Conservation (phyloP, 768 basidiomycete genomes). For the Coprinellus aureogranulatus region DNA sequence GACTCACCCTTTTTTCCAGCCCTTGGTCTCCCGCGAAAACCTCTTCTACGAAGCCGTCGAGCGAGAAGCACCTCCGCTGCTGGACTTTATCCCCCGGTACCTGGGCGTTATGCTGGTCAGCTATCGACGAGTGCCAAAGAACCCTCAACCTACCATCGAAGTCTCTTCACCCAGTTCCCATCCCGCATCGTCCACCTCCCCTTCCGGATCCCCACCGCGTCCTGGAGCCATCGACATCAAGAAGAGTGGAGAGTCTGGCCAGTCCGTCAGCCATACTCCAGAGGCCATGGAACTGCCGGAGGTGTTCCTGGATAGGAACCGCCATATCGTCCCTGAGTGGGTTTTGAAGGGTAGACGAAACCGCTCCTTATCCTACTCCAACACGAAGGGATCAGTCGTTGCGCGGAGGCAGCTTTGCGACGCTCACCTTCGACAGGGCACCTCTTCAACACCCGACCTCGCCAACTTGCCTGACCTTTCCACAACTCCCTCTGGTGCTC, state of each 20-base stretch:
- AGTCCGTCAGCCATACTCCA: slow-evolving; percentile 16
- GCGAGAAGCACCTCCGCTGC: slow-evolving; percentile 84
- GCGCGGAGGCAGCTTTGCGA: slow-evolving; percentile 37
- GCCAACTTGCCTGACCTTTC: slow-evolving; percentile 26
- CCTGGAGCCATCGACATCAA: slow-evolving; percentile 16
- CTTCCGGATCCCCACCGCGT: background rate
- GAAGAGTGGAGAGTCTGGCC: slow-evolving; percentile 36
- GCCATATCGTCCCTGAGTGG: slow-evolving; percentile 97
- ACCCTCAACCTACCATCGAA: slow-evolving; percentile 26
- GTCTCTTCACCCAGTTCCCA: slow-evolving; percentile 18
- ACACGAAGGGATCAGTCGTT: slow-evolving; percentile 32
- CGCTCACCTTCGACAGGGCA: slow-evolving; percentile 46
- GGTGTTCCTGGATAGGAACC: slow-evolving; percentile 84
- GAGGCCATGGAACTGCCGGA: slow-evolving; percentile 89
- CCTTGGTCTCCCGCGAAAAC: slow-evolving; percentile 94
- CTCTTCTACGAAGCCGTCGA: slow-evolving; percentile 98
- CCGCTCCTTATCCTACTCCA: slow-evolving; percentile 51
- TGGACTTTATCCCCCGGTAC: slow-evolving; percentile 96
- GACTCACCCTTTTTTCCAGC: slow-evolving; percentile 47
- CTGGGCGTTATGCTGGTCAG: slow-evolving; percentile 98
- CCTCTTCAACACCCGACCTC: slow-evolving; percentile 73
- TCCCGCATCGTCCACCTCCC: slow-evolving; percentile 2
- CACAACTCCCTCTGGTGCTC: slow-evolving; percentile 17
- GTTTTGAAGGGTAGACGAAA: slow-evolving; percentile 58
- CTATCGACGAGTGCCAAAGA: slow-evolving; percentile 74